Evolutionary conservation across 2,329 filamentous ascomycete species (phyloP).

Genomic region (Colletotrichum acutatum): DNA sequence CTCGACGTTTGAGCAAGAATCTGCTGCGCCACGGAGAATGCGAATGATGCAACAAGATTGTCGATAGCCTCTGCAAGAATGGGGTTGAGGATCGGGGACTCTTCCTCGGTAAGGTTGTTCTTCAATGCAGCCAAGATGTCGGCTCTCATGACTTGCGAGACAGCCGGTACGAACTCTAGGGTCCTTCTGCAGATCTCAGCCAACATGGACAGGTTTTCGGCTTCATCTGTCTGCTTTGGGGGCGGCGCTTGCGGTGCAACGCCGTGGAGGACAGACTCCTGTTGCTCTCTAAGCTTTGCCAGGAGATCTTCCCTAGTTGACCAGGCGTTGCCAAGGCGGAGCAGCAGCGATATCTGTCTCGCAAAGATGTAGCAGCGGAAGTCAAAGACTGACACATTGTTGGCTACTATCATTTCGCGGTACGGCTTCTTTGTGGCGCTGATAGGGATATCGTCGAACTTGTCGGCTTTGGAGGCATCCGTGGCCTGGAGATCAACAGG

Average conservation of each 20-base stretch:
- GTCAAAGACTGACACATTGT: slow-evolving; percentile 96
- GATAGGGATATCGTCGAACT: slow-evolving; percentile 68
- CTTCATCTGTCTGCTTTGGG: slow-evolving; percentile 65
- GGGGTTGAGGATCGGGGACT: slow-evolving; percentile 44
- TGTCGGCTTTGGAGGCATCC: slow-evolving; percentile 48
- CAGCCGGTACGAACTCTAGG: slow-evolving; percentile 84
- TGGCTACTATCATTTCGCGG: slow-evolving; percentile 89
- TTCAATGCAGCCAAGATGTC: slow-evolving; percentile 76
- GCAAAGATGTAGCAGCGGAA: slow-evolving; percentile 95
- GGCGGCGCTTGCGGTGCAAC: slow-evolving; percentile 64
- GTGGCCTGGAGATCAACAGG: slow-evolving; percentile 62
- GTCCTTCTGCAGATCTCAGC: slow-evolving; percentile 87
- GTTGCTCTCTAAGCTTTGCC: slow-evolving; percentile 70
- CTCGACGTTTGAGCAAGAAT: slow-evolving; percentile 81
- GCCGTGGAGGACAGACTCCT: slow-evolving; percentile 67
- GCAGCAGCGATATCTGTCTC: slow-evolving; percentile 83
- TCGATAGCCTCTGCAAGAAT: slow-evolving; percentile 68
- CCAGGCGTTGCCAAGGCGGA: slow-evolving; percentile 82
- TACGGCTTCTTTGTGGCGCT: slow-evolving; percentile 81
- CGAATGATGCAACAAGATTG: slow-evolving; percentile 81
- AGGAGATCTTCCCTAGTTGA: slow-evolving; percentile 72
- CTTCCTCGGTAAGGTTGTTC: slow-evolving; percentile 42
- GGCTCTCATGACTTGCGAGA: slow-evolving; percentile 81
- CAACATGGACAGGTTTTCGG: slow-evolving; percentile 82
- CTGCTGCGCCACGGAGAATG: slow-evolving; percentile 80